Conservation (phyloP, 2,329 filamentous ascomycete species). For the Colletotrichum noveboracense region DNA sequence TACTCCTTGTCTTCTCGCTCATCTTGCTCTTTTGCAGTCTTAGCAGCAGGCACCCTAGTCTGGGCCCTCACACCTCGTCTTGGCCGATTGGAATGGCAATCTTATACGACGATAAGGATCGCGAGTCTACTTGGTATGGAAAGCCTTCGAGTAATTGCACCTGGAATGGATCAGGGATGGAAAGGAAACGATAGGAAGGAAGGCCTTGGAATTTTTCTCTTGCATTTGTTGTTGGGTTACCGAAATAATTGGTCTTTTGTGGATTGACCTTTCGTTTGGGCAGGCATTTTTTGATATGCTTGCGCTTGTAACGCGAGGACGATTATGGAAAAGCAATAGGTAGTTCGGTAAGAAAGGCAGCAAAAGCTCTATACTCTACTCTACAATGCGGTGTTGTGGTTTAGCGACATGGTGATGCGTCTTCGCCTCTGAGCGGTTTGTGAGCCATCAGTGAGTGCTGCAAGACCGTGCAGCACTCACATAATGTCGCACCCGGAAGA, state of each 20-base stretch:
- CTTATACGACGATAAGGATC: neutral
- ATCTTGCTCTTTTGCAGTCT: neutral
- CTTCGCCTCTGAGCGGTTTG: neutral
- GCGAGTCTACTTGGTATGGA: neutral
- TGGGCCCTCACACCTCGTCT: neutral
- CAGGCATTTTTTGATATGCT: neutral
- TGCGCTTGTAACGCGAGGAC: neutral
- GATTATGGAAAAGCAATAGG: neutral
- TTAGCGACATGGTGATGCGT: neutral
- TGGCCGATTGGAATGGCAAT: neutral
- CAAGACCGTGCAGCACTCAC: neutral
- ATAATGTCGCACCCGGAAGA: neutral
- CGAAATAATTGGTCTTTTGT: neutral
- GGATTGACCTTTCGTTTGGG: neutral
- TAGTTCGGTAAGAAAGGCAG: neutral
- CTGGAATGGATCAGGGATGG: neutral
- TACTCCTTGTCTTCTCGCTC: neutral
- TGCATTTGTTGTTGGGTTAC: neutral
- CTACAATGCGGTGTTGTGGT: neutral
- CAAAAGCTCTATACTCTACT: neutral
- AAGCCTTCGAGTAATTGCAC: neutral
- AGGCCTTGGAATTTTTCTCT: neutral
- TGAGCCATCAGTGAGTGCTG: neutral
- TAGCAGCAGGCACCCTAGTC: neutral
- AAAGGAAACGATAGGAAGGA: neutral